These are phyloP conservation scores for Colletotrichum neosansevieriae DNA, from an alignment of 2,329 filamentous ascomycete species.

Conservation along the genomic window DNA sequence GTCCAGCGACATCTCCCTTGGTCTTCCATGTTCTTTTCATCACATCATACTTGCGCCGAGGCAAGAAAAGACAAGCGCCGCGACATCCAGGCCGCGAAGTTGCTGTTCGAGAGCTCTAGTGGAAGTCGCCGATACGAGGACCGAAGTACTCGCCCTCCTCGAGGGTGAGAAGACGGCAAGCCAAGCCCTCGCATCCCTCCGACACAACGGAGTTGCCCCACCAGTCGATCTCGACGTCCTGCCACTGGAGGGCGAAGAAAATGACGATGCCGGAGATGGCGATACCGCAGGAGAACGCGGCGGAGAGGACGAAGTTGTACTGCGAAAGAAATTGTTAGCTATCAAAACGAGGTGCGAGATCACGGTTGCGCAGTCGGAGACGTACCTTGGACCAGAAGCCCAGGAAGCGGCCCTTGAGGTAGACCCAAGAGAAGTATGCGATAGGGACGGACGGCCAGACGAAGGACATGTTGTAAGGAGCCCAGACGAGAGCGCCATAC, in stretches of 20 bases:
- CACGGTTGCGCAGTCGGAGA: neutral
- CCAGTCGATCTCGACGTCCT: slow-evolving; percentile 53
- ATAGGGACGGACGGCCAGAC: slow-evolving; percentile 61
- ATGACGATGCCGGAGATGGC: slow-evolving; percentile 61
- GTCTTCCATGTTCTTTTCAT: slow-evolving; percentile 13
- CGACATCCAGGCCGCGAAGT: neutral
- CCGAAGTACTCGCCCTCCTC: slow-evolving; percentile 49
- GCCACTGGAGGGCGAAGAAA: slow-evolving; percentile 61
- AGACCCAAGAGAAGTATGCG: slow-evolving; percentile 62
- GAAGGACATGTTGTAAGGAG: slow-evolving; percentile 63
- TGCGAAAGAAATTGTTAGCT: slow-evolving; percentile 44
- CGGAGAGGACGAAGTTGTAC: slow-evolving; percentile 62
- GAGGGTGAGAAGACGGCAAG: slow-evolving; percentile 44
- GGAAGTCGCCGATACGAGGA: slow-evolving; percentile 42
- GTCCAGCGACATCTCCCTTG: neutral
- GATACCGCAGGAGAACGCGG: slow-evolving; percentile 58
- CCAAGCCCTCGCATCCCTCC: slow-evolving; percentile 46
- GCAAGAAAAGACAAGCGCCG: neutral
- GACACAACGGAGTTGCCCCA: slow-evolving; percentile 56
- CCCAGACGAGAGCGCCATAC: slow-evolving; percentile 54
- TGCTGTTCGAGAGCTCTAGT: slow-evolving; percentile 10
- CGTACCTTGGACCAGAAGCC: slow-evolving; percentile 63
- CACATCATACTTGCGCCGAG: slow-evolving; percentile 22
- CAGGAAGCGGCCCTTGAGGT: slow-evolving; percentile 57
- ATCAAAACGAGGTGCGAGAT: accelerated